Evolutionary conservation across 768 basidiomycete species (phyloP), one percentile per base, ranked within the genome.

Genomic region (Phlebiopsis flavidoalba): DNA sequence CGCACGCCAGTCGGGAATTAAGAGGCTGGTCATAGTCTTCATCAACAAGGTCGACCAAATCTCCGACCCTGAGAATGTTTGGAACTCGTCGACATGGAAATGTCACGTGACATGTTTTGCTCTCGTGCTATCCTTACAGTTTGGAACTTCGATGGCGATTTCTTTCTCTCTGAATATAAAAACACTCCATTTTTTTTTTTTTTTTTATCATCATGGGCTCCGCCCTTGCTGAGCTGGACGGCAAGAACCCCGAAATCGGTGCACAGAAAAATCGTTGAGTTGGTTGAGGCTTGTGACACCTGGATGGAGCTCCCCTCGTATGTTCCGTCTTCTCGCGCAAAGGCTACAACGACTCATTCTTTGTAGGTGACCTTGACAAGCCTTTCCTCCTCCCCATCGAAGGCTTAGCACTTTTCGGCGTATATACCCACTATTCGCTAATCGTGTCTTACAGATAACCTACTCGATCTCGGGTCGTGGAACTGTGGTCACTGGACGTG

Each of bases 61-160:
- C 61, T 85, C 89, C 63, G 97, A 99, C 82, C 86, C 89, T 5
- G 97, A 99, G 81, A n/a, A 98, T 99, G 95, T 79, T n/a, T 98
- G 59, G 94, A 97, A 79, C 89, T 99, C 61, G 97, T 99, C 62
- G 97, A 99, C 68, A 98, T 99, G 95, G 97, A 99, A 83, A 99
- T 99, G 88, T n/a, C n/a, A n/a, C 88, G 97, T 61, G 97, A 99
- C 71, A n/a, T n/a, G n/a, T n/a, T n/a, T 82, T 99, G 11, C 83
- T 99, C 22, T 77, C n/a, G n/a, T n/a, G n/a, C 86, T 3, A 86
- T n/a, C n/a, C 86, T 14, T 98, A 98, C 79, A 91, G n/a, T n/a
- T n/a, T n/a, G n/a, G n/a, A n/a, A 93, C 68, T 99, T 91, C 65
- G 97, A 99, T 68, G 97, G 97, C 57, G 97, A 99, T n/a, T n/a